These are phyloP conservation scores for Epichloe gansuensis DNA, from an alignment of 2,329 filamentous ascomycete species.

Conservation along the genomic window DNA sequence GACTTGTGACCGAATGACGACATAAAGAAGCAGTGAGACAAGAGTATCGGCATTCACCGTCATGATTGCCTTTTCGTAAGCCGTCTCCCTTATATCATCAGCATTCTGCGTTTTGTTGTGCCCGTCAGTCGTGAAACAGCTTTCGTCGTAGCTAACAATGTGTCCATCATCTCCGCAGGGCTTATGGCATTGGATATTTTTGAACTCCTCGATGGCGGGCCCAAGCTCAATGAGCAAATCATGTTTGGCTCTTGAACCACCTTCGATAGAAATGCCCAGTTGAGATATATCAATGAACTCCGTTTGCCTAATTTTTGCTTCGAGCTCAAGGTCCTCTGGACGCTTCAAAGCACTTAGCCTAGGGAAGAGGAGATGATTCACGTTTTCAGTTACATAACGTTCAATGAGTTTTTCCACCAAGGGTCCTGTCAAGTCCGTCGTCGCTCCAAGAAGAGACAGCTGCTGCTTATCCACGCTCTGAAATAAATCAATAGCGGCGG, in stretches of 20 bases:
- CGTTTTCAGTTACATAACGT: constrained; percentile 83
- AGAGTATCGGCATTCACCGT: constrained; percentile 77
- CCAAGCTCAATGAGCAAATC: constrained; percentile 67
- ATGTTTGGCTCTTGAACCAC: constrained; percentile 65
- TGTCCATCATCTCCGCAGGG: constrained; percentile 80
- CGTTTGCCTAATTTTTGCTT: constrained; percentile 87
- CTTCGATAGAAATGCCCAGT: constrained; percentile 76
- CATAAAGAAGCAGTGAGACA: constrained; percentile 79
- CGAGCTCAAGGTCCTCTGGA: constrained; percentile 74
- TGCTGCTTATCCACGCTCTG: constrained; percentile 94
- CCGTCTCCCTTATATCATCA: constrained; percentile 16
- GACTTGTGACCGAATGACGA: constrained; percentile 84
- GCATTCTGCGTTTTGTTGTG: constrained; percentile 29
- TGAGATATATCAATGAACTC: constrained; percentile 88
- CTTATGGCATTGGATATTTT: constrained; percentile 66
- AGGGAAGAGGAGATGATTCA: constrained; percentile 83
- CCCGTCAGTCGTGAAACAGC: constrained; percentile 59
- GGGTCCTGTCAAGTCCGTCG: constrained; percentile 85
- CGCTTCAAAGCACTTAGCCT: constrained; percentile 66
- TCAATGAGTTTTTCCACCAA: constrained; percentile 90
- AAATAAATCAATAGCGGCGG: constrained; percentile 87
- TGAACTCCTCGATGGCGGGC: constrained; percentile 77
- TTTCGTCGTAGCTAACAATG: constrained; percentile 71
- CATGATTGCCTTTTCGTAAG: constrained; percentile 42
- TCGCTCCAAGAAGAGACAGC: constrained; percentile 78